Evolutionary conservation across 495 filamentous ascomycete species (phyloP).

Genomic region (Podospora anserina): DNA sequence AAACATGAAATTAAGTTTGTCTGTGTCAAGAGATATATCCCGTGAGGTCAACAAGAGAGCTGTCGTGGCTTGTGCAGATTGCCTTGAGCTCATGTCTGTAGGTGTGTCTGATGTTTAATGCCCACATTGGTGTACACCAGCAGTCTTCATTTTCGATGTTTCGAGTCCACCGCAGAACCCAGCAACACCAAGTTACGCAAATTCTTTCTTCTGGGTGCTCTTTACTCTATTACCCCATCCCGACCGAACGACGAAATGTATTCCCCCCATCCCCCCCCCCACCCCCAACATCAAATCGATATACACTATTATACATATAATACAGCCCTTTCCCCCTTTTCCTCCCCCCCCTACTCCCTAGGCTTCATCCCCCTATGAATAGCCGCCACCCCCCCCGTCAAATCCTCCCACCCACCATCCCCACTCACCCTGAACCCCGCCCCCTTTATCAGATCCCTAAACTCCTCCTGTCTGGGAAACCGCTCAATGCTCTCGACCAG

Average conservation of each 20-base stretch:
- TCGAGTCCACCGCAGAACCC: no score
- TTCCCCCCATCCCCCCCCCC: background rate
- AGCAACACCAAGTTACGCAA: no score
- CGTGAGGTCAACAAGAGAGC: no score
- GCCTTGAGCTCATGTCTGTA: no score
- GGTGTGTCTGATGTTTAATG: no score
- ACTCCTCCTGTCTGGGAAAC: conserved; percentile 83
- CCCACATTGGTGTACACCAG: no score
- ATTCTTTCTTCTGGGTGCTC: no score
- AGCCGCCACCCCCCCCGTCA: conserved; percentile 88
- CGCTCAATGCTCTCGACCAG: conserved; percentile 95
- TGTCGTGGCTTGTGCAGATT: no score
- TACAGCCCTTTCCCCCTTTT: conserved; percentile 10
- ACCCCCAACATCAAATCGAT: background rate
- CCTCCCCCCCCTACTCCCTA: conserved; percentile 26
- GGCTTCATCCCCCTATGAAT: conserved; percentile 98
- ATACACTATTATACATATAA: conserved; percentile 2
- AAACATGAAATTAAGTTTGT: no score
- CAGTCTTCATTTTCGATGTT: no score
- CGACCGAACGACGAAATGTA: background rate
- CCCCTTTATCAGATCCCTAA: conserved; percentile 78
- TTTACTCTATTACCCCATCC: background rate
- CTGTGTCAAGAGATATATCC: no score
- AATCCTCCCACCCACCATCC: conserved; percentile 77
- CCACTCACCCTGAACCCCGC: conserved; percentile 86